Base-by-base conservation (phyloP, 768 basidiomycete genomes). In the Pleurotus giganteus region DNA sequence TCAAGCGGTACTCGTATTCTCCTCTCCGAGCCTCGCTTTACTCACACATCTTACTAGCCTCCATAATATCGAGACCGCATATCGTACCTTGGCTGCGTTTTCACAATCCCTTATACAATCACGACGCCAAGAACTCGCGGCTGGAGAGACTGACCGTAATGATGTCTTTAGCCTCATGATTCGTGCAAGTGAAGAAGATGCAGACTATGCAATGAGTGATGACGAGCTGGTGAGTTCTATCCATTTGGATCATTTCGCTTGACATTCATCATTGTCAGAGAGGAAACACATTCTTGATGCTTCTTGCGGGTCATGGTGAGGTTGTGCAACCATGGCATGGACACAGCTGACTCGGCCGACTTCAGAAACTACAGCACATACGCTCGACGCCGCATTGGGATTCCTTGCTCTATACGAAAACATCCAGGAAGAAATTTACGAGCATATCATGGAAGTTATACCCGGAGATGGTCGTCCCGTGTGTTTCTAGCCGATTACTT, bases 221-320 rank as follows among this genome's bases (percentile, higher is more conserved):
- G 50, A 67, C 4, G 76, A 79, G 56, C 53, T 80, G 53, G 44
- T 45, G 19, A 11, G 44, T 11, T 19, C 27, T 11, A 21, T n/a
- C 26, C 5, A 11, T 24, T 21, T 24, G 8, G 1, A 21, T 45
- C 6, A 9, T 1, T 7, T 17, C 2, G 6, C 21, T 8, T 24
- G 21, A 13, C 8, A 12, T 11, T 24, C 5, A 7, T 45, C 9
- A 12, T 5, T 24, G 6, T 17, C 26, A 45, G 44, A 78, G 80
- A 43, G 82, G 80, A 4, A 83, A 83, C 46, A 61, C 80, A 1
- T 83, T 74, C 57, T 58, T 74, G 7, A 68, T 81, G 61, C 66
- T 86, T 19, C 77, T 85, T 37, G 82, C 84, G 34, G 84, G 84
- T 11, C 80, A 84, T 62, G 83, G 82, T 76, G 57, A 39, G 57